A percentile compares a stretch with the other conserved stretches of the same genome.
Evolutionary conservation across 2,329 filamentous ascomycete genomes (phyloP).

Genomic region (Geosmithia putterillii): DNA sequence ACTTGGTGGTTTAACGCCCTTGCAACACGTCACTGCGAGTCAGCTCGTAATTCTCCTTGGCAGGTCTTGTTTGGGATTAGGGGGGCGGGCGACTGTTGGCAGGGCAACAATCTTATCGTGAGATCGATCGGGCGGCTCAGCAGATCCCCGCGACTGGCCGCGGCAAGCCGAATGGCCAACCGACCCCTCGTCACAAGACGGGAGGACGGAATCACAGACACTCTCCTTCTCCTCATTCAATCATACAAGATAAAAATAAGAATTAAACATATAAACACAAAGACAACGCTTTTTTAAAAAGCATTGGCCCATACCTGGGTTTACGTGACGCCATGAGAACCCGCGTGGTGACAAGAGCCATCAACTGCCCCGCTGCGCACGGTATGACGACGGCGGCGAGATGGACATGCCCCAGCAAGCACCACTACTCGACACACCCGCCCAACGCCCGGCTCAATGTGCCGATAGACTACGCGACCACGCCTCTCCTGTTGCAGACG

Average conservation of each 20-base stretch:
- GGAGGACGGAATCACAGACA: not conserved
- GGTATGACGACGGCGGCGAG: constrained; percentile 9
- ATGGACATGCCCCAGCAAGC: not conserved
- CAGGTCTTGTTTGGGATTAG: not conserved
- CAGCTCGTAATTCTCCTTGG: not conserved
- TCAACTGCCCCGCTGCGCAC: not conserved
- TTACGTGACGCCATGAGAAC: not conserved
- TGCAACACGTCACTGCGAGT: not conserved
- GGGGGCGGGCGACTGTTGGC: constrained; percentile 18
- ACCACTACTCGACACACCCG: constrained; percentile 40
- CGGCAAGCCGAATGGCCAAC: constrained; percentile 19
- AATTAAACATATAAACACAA: too few relatives aligned
- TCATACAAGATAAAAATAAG: not conserved
- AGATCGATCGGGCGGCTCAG: constrained; percentile 1
- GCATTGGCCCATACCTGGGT: too few relatives aligned
- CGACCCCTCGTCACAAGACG: not conserved
- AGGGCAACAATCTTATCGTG: constrained; percentile 25
- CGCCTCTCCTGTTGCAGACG: constrained; percentile 69
- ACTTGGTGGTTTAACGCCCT: constrained; percentile 2
- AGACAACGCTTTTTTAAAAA: too few relatives aligned
- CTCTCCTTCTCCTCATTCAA: constrained; percentile 2
- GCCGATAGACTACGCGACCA: constrained; percentile 77
- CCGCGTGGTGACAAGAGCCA: not conserved
- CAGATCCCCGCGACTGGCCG: constrained; percentile 19
- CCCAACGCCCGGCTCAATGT: constrained; percentile 62